phyloP scores from a whole-genome alignment of 2,329 filamentous ascomycete species.

The Trichoderma aggressivum region DNA sequence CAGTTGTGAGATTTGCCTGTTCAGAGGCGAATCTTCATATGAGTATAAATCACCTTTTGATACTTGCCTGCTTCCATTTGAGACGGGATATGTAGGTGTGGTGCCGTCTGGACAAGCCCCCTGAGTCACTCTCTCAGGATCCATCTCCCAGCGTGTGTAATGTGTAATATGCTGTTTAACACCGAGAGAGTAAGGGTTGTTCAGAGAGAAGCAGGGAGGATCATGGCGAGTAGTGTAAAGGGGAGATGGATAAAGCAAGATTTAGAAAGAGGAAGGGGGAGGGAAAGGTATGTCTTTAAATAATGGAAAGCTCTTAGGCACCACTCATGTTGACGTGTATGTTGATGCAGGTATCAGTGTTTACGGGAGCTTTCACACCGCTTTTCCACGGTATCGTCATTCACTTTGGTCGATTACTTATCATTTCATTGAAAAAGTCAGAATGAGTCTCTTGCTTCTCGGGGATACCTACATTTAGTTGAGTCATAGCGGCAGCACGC shows the following conservation, averaged over 20 bases:
- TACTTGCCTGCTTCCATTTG: background rate
- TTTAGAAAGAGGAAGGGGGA: background rate
- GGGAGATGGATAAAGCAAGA: background rate
- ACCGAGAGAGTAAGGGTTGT: background rate
- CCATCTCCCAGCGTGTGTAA: background rate
- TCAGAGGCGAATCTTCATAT: background rate
- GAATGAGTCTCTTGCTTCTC: background rate
- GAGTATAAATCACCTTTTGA: rapidly evolving
- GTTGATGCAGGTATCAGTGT: background rate
- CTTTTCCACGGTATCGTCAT: background rate
- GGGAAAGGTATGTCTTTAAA: background rate
- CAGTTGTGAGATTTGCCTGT: background rate
- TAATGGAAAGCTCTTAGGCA: background rate
- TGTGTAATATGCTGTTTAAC: background rate
- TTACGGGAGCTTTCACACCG: background rate
- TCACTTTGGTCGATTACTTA: background rate
- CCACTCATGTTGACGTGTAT: background rate
- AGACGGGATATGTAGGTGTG: background rate
- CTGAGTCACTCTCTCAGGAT: background rate
- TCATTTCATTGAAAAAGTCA: too few species aligned
- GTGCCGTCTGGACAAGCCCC: background rate
- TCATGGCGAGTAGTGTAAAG: background rate
- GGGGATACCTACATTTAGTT: background rate
- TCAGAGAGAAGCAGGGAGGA: background rate
- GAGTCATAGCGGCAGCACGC: background rate